Percentiles rank a stretch among this genome's conserved stretches.
Evolutionary conservation across 78 protist species (phyloP).

Genomic region (Pigoraptor vietnamica): DNA sequence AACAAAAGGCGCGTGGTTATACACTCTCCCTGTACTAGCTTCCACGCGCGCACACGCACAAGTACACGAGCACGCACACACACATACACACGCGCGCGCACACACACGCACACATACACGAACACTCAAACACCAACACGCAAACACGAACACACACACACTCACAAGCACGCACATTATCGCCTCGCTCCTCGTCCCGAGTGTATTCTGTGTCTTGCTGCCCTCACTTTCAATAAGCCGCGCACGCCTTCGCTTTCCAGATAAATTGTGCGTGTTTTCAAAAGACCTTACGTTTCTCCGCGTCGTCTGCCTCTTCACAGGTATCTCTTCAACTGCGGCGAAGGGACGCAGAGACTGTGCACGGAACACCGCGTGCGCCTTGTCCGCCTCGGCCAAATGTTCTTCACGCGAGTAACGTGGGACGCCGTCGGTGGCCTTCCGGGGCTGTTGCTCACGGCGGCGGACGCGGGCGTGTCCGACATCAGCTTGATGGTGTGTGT

Average conservation of each 20-base stretch:
- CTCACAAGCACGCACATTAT: too few species aligned
- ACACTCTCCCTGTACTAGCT: neutral
- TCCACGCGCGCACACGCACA: too few species aligned
- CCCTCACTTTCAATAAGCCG: too few species aligned
- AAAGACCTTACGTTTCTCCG: too few species aligned
- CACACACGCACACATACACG: too few species aligned
- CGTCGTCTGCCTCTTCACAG: neutral
- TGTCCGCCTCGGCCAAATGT: neutral
- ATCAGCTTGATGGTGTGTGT: neutral
- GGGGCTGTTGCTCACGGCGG: neutral
- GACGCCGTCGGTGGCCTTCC: neutral
- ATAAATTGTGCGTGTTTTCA: too few species aligned
- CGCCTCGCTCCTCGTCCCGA: too few species aligned
- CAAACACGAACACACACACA: too few species aligned
- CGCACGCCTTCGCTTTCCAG: too few species aligned
- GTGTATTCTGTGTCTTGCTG: neutral
- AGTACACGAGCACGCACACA: too few species aligned
- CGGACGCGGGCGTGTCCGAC: neutral
- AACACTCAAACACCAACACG: too few species aligned
- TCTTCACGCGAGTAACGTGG: neutral
- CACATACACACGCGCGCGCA: too few species aligned
- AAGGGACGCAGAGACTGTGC: conserved; percentile 52
- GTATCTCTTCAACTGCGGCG: conserved; percentile 56
- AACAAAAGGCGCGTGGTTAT: neutral
- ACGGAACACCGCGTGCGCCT: neutral